phyloP scores from a whole-genome alignment of 2,329 filamentous ascomycete genomes.

The Exophiala viscosa region DNA sequence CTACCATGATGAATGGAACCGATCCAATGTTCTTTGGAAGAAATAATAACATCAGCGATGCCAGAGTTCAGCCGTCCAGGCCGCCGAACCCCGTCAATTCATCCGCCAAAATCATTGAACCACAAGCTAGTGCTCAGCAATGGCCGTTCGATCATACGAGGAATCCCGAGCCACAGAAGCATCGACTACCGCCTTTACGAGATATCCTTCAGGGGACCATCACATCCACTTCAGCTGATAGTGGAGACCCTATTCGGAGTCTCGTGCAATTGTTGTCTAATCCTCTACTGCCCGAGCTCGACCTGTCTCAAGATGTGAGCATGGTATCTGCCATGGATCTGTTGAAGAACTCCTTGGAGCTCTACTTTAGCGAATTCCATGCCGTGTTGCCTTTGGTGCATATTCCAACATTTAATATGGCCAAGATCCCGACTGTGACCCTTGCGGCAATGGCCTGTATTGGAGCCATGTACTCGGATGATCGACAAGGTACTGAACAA shows the following conservation, averaged over 20 bases:
- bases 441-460: slow-evolving; percentile 23
- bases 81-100: slow-evolving; percentile 3
- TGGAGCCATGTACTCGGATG: slow-evolving; percentile 22
- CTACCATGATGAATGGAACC: background rate
- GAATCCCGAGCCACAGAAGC: slow-evolving; percentile 14
- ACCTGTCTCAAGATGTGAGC: slow-evolving; percentile 11
- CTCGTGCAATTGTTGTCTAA: slow-evolving; percentile 18
- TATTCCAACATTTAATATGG: slow-evolving; percentile 18
- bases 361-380: slow-evolving; percentile 20
- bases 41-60: background rate
- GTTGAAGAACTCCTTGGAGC: slow-evolving; percentile 19
- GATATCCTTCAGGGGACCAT: slow-evolving; percentile 22
- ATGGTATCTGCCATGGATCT: slow-evolving; percentile 18
- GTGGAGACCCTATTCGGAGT: slow-evolving; percentile 10
- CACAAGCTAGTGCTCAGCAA: slow-evolving; percentile 11
- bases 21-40: slow-evolving; percentile 4
- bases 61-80: slow-evolving; percentile 5
- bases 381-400: slow-evolving; percentile 20
- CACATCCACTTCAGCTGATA: slow-evolving; percentile 8
- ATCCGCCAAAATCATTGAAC: slow-evolving; percentile 1
- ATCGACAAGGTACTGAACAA: slow-evolving; percentile 19
- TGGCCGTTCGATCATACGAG: slow-evolving; percentile 24
- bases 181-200: slow-evolving; percentile 18
- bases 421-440: slow-evolving; percentile 17
- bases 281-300: slow-evolving; percentile 13